A percentile compares a stretch with the other conserved stretches of the same genome.
phyloP scores from a whole-genome alignment of 2,329 filamentous ascomycete genomes.

The Neurospora sp. region DNA sequence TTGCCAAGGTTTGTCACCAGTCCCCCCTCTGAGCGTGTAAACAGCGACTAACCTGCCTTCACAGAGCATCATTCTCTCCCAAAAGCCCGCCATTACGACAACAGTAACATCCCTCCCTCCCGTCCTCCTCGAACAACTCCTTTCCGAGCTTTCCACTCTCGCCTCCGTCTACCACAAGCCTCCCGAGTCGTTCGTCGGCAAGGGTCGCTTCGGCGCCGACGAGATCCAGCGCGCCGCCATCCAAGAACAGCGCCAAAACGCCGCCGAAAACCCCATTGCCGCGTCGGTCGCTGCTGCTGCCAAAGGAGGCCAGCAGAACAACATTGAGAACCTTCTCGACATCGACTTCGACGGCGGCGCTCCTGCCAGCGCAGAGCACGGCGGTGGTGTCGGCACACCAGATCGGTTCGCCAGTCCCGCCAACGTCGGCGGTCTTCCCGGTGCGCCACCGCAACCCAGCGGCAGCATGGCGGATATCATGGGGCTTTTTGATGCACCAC shows the following conservation, averaged over 20 bases:
- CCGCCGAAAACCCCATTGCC: conserved; percentile 87
- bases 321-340: conserved; percentile 89
- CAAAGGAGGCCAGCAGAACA: conserved; percentile 47
- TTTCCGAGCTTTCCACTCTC: conserved; percentile 84
- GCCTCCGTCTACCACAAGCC: conserved; percentile 98
- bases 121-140: conserved; percentile 77
- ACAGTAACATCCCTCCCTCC: conserved; percentile 87
- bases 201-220: conserved; percentile 87
- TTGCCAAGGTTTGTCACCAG: conserved; percentile 62
- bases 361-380: conserved; percentile 54
- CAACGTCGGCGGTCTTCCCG: conserved; percentile 18
- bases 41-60: conserved; percentile 15
- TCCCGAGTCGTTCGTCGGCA: conserved; percentile 93
- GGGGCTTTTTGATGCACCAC: conserved; percentile 60
- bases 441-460: conserved; percentile 23
- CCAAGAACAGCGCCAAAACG: conserved; percentile 88
- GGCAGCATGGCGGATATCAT: conserved; percentile 54
- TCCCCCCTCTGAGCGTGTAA: not conserved
- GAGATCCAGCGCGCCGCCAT: conserved; percentile 92
- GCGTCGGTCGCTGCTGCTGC: conserved; percentile 65
- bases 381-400: conserved; percentile 44
- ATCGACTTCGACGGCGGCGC: conserved; percentile 64
- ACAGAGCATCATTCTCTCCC: conserved; percentile 78
- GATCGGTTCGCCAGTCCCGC: conserved; percentile 58
- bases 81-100: conserved; percentile 87